Conservation (phyloP, 2,329 filamentous ascomycete species). For the Fusarium devonianum region DNA sequence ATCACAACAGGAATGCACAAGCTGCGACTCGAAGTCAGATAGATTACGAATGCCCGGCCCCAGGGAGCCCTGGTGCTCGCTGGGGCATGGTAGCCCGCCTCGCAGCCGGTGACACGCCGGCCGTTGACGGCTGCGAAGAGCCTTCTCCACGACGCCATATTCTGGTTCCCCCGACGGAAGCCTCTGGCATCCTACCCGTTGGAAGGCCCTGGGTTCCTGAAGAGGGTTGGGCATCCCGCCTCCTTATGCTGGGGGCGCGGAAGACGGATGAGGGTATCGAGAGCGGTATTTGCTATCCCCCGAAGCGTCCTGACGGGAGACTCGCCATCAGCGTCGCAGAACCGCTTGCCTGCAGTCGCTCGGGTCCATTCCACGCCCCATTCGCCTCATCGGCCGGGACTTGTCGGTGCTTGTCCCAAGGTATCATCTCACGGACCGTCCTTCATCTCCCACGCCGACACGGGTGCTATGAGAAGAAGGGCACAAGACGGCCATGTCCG, state of each 20-base stretch:
- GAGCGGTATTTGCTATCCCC: not conserved
- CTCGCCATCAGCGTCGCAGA: not conserved
- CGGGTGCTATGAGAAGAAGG: not conserved
- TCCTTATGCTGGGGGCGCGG: slow-evolving; percentile 7
- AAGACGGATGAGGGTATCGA: not conserved
- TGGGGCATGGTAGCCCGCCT: not conserved
- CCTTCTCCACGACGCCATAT: slow-evolving; percentile 1
- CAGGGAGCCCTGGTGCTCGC: not conserved
- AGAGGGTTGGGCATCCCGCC: slow-evolving; percentile 1
- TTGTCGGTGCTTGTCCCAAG: slow-evolving; percentile 24
- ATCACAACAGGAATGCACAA: slow-evolving; percentile 32
- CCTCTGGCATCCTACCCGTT: slow-evolving; percentile 7
- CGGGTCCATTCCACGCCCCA: slow-evolving; percentile 1
- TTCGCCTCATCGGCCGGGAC: slow-evolving; percentile 18
- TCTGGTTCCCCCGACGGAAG: slow-evolving; percentile 7
- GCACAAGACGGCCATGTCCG: slow-evolving; percentile 14
- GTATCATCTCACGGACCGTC: slow-evolving; percentile 16
- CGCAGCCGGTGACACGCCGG: slow-evolving; percentile 10
- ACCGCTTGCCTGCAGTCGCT: slow-evolving; percentile 20
- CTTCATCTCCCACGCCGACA: slow-evolving; percentile 21
- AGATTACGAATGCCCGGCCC: slow-evolving; percentile 14
- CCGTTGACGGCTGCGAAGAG: slow-evolving; percentile 11
- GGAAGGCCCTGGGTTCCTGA: slow-evolving; percentile 1
- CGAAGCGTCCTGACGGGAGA: slow-evolving; percentile 1
- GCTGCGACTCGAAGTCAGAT: slow-evolving; percentile 20